These are phyloP conservation scores for Vitis hybrid DNA, from an alignment of 177 flowering plant genomes.

Conservation along the genomic window DNA sequence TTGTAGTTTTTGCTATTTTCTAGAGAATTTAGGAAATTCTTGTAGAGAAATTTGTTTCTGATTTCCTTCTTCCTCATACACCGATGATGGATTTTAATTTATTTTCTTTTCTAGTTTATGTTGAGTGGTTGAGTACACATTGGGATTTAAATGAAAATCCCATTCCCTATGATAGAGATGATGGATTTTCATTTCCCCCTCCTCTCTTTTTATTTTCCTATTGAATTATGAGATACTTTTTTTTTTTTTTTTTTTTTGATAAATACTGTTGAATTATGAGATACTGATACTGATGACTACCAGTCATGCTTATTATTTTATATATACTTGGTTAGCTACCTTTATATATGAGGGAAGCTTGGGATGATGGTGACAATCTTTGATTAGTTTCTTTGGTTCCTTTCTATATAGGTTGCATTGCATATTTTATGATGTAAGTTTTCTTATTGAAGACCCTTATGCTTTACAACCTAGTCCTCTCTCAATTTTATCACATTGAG, in stretches of 20 bases:
- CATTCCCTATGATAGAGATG: too few relatives aligned
- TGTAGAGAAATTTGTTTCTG: background rate
- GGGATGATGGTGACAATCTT: background rate
- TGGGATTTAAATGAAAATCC: too few relatives aligned
- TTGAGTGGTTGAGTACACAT: too few relatives aligned
- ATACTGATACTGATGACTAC: too few relatives aligned
- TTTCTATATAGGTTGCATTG: background rate
- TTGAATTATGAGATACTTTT: background rate
- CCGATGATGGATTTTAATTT: background rate
- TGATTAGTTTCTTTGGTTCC: background rate
- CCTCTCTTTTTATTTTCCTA: background rate
- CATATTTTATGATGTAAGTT: background rate
- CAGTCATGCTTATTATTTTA: too few relatives aligned
- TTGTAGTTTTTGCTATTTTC: background rate
- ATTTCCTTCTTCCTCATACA: background rate
- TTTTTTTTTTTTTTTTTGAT: too few relatives aligned
- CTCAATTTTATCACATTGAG: too few relatives aligned
- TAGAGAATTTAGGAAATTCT: background rate
- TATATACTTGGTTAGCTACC: background rate
- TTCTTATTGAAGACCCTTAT: background rate
- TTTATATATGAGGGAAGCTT: background rate
- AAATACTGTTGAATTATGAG: background rate
- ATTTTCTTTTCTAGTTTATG: background rate
- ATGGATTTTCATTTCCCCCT: background rate
- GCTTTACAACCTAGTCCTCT: background rate